Evolutionary conservation across 495 filamentous ascomycete genomes (phyloP), one percentile per base, ranked within the genome.

Genomic region (Massariosphaeria phaeospora): DNA sequence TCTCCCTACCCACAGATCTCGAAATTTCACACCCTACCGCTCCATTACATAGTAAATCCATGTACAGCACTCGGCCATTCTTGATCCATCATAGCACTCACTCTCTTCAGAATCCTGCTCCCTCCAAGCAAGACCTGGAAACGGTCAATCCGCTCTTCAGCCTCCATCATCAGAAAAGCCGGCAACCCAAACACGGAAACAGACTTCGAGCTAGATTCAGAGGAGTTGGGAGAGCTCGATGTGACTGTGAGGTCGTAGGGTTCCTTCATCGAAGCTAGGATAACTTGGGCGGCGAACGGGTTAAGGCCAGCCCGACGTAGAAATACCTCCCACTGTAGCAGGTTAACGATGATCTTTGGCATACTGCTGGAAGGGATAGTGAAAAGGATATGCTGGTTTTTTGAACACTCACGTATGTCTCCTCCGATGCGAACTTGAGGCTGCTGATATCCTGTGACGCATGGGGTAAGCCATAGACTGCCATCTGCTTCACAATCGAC

Each of bases 261-360:
- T 7, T 44, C 60, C 54, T 75, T 79, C 10, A 84, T 52, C 34
- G 65, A 67, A 12, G 71, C 71, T 20, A 91, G 70, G 0, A 91
- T 69, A 13, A 73, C 76, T 62, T 91, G 87, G 18, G 90, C 88
- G 1, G 86, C 89, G 66, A 79, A 93, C 3, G 84, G 80, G 71
- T 94, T 95, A 69, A 93, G 68, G 2, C 89, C 90, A 11, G 77
- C 76, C n/a, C 74, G 66, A 20, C 87, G 76, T 13, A 95, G 71
- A 60, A 88, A 89, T 10, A 82, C 26, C 67, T 94, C 89, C 83
- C 85, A 89, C 24, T 67, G 44, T 18, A 20, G 10, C 30, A 35
- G 2, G 18, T 57, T 13, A 54, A 36, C 20, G 20, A 17, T 24
- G 2, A 36, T 44, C 24, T 3, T n/a, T 21, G 25, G 2, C 24